phyloP scores from a whole-genome alignment of 2,329 filamentous ascomycete species.

The Ceratocystis lukuohia region DNA sequence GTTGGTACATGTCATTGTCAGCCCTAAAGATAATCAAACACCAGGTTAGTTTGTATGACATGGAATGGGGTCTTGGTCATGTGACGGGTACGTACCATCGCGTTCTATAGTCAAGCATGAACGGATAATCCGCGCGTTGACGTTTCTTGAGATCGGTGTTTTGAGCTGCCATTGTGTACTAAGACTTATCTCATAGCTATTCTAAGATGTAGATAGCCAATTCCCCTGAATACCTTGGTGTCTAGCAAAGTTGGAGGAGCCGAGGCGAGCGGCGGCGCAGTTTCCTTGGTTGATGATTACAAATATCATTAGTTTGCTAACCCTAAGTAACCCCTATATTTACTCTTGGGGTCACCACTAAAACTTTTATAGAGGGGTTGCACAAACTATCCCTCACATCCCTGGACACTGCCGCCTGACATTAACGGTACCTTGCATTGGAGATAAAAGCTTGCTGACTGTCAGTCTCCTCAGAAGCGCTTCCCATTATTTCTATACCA shows the following conservation, averaged over 20 bases:
- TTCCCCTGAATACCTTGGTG: neutral
- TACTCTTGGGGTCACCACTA: slow-evolving; percentile 22
- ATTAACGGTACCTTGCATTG: too few species aligned
- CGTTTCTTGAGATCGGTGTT: neutral
- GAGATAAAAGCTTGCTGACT: too few species aligned
- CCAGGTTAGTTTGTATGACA: neutral
- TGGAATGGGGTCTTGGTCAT: neutral
- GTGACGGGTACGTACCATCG: slow-evolving; percentile 52
- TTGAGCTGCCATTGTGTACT: neutral
- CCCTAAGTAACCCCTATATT: neutral
- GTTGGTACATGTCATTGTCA: slow-evolving; percentile 90
- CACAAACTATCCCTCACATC: neutral
- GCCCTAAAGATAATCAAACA: slow-evolving; percentile 40
- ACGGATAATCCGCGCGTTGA: slow-evolving; percentile 56
- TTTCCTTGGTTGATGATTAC: neutral
- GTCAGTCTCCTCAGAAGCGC: neutral
- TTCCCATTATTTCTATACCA: neutral
- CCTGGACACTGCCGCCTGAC: too few species aligned
- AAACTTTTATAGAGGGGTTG: slow-evolving; percentile 21
- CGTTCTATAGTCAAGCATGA: slow-evolving; percentile 68
- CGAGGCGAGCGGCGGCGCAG: neutral
- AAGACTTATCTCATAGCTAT: neutral
- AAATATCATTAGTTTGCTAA: neutral
- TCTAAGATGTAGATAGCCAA: neutral
- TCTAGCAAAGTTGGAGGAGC: neutral